Conservation (phyloP, 768 basidiomycete species). For the Galerina marginata region DNA sequence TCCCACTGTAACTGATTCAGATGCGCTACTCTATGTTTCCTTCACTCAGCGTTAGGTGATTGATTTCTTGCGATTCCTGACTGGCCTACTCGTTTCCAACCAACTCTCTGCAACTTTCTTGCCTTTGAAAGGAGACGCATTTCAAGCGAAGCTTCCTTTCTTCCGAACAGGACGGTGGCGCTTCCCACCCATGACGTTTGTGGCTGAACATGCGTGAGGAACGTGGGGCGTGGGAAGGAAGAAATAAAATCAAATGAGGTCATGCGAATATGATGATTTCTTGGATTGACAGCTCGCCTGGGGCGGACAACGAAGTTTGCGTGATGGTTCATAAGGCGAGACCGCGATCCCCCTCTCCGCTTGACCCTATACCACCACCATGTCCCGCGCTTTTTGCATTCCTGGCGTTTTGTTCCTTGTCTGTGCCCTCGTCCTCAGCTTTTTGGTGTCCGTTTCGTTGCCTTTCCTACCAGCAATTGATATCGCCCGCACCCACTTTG, state of each 20-base stretch:
- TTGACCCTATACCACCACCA: slow-evolving; percentile 19
- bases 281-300: slow-evolving; percentile 3
- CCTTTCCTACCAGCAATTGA: slow-evolving; percentile 73
- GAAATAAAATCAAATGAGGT: slow-evolving; percentile 5
- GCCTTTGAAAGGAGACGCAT: too few relatives aligned
- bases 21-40: too few relatives aligned
- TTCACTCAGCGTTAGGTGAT: too few relatives aligned
- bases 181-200: too few relatives aligned
- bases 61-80: too few relatives aligned
- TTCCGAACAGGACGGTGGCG: too few relatives aligned
- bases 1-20: too few relatives aligned
- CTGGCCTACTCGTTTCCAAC: too few relatives aligned
- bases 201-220: background rate
- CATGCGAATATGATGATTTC: slow-evolving; percentile 1
- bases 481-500: slow-evolving; percentile 63
- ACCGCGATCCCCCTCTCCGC: slow-evolving; percentile 17
- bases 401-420: slow-evolving; percentile 61
- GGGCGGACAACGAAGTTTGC: slow-evolving; percentile 1
- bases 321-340: slow-evolving; percentile 1
- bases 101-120: too few relatives aligned
- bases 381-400: slow-evolving; percentile 60
- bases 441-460: slow-evolving; percentile 74
- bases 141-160: too few relatives aligned
- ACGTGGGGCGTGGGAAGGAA: slow-evolving; percentile 1
- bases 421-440: slow-evolving; percentile 66